phyloP scores from a whole-genome alignment of 2,329 filamentous ascomycete species.

The Massarina eburnea region DNA sequence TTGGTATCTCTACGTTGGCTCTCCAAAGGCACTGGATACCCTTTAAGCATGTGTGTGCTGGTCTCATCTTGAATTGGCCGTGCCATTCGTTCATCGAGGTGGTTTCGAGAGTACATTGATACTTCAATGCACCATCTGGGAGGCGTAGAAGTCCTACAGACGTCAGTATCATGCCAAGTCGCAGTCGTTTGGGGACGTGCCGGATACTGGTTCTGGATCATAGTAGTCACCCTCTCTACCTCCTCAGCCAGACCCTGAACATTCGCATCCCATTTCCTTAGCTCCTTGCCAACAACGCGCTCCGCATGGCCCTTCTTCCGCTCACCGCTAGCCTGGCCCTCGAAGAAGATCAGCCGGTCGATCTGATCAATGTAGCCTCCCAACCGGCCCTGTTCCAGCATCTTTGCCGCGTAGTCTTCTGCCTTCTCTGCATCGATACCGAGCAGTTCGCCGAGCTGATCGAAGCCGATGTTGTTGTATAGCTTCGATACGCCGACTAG shows the following conservation, averaged over 20 bases:
- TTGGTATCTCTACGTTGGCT: no score
- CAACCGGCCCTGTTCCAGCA: slow-evolving; percentile 93
- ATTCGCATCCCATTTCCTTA: slow-evolving; percentile 86
- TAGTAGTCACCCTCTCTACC: slow-evolving; percentile 81
- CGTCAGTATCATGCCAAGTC: neutral
- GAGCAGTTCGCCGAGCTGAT: slow-evolving; percentile 73
- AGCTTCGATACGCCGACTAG: slow-evolving; percentile 75
- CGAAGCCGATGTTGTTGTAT: slow-evolving; percentile 56
- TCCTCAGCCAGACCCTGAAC: slow-evolving; percentile 86
- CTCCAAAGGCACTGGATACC: no score
- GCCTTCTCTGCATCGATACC: slow-evolving; percentile 78
- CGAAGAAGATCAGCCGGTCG: slow-evolving; percentile 83
- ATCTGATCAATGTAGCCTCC: slow-evolving; percentile 94
- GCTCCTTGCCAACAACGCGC: slow-evolving; percentile 63
- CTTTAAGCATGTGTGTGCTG: no score
- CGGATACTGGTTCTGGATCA: slow-evolving; percentile 79
- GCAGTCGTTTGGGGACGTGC: slow-evolving; percentile 46
- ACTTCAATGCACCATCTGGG: slow-evolving; percentile 43
- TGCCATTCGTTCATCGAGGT: no score
- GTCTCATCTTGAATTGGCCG: no score
- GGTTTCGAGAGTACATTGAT: no score
- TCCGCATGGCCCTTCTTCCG: slow-evolving; percentile 67
- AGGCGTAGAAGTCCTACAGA: slow-evolving; percentile 47
- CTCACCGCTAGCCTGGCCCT: slow-evolving; percentile 70
- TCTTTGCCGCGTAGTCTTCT: slow-evolving; percentile 86